Evolutionary conservation across 768 basidiomycete genomes (phyloP), one percentile per base, ranked within the genome.

Genomic region (Hemileccinum rubropunctum): DNA sequence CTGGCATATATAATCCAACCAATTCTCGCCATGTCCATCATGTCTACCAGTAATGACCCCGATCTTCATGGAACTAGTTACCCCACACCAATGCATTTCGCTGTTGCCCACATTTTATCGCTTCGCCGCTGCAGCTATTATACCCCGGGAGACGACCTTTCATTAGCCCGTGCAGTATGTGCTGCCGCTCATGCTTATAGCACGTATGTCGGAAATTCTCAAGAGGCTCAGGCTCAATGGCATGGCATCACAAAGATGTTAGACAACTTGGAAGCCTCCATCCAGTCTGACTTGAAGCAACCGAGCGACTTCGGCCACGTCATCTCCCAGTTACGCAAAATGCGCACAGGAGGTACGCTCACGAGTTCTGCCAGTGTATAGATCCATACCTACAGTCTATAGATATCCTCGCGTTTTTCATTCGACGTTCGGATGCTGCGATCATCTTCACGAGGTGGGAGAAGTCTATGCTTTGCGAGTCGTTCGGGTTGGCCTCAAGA

Each of bases 401-500:
- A 78, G 76, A 71, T 47, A 57, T 65, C n/a, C 41, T 74, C 6
- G 58, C 61, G 12, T 58, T 77, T 36, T 66, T 66, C 11, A 63
- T 79, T 18, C 64, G 60, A n/a, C 61, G 61, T 5, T 77, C n/a
- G n/a, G n/a, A n/a, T n/a, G n/a, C 76, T 3, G 75, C 63, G 15
- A 30, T 78, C 5, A 61, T 79, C 14, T 35, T 75, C 23, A 68
- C 68, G 42, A 60, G 59, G 45, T 34, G 40, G 20, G 46, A 54
- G 4, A 35, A 47, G 4, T 39, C 51, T 7, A 66, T 69, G 3
- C 48, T 63, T 15, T 71, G 71, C 45, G 77, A 78, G 53, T 58
- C 59, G 9, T 80, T 78, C 47, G 71, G 76, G 53, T 68, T 71
- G 8, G 71, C 72, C 4, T 67, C 74, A 1, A 42, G 53, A 7